phyloP scores from a whole-genome alignment of 306 rosid genomes.

The Inga leiocalycina region DNA sequence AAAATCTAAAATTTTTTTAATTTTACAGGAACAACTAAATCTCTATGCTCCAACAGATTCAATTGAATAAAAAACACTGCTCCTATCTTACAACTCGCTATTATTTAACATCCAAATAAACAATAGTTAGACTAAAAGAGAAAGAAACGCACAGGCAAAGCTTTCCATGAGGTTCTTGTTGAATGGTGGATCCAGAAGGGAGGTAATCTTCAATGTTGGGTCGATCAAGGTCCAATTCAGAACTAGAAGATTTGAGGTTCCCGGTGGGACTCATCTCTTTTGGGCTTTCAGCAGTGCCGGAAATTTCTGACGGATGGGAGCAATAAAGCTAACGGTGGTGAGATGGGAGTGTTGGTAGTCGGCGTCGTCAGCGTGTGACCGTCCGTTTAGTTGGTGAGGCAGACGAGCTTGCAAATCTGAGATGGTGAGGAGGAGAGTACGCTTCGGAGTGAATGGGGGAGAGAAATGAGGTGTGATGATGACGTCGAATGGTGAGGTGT shows the following conservation, averaged over 20 bases:
- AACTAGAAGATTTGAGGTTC: slow-evolving; percentile 52
- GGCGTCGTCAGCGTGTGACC: too few species aligned
- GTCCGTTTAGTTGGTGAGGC: too few species aligned
- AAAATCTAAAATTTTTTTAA: not conserved
- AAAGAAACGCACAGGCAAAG: slow-evolving; percentile 58
- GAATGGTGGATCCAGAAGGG: slow-evolving; percentile 76
- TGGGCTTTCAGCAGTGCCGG: slow-evolving; percentile 19
- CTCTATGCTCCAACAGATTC: not conserved
- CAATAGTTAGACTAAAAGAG: not conserved
- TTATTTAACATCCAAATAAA: not conserved
- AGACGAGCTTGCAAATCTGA: too few species aligned
- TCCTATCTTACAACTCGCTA: not conserved
- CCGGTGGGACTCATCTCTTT: slow-evolving; percentile 34
- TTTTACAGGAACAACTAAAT: not conserved
- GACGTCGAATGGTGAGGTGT: too few species aligned
- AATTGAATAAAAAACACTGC: not conserved
- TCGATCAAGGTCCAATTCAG: slow-evolving; percentile 84
- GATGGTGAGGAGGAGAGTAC: too few species aligned
- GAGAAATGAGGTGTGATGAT: too few species aligned
- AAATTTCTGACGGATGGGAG: not conserved
- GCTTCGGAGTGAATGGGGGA: too few species aligned
- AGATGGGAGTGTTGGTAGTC: too few species aligned
- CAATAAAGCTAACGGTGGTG: too few species aligned
- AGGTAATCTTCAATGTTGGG: slow-evolving; percentile 88
- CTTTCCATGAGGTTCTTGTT: slow-evolving; percentile 67